Evolutionary conservation across 257 asterid genomes (phyloP), one percentile per base, ranked within the genome.

Genomic region (Ligustrum vulgare): DNA sequence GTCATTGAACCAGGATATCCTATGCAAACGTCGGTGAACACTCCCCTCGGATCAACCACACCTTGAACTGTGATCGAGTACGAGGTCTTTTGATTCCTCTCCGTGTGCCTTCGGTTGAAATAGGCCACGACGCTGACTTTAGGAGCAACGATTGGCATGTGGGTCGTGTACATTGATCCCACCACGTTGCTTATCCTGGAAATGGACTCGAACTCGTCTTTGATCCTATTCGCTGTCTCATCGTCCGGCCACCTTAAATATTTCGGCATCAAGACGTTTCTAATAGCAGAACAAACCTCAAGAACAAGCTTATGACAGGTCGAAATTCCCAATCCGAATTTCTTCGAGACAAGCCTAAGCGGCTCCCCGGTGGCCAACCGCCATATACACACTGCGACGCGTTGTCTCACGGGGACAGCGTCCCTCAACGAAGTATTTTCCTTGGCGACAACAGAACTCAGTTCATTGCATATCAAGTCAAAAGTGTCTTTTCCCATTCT

Each of bases 1-100:
- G 86, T 79, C 89, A 86, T 86, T 23, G 89, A 86, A 0, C 89
- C 89, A 0, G 87, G 89, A 63, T 81, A 83, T 0, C 89, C 89
- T 2, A 86, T 83, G 70, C 87, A 86, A 0, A 86, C 86, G 16
- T 86, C 89, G 0, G 83, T 78, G 69, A 86, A 86, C 4, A 77
- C 84, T 0, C 87, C 89, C 10, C 69, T 72, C 0, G 83, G 83
- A 72, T 85, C 78, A 0, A 85, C 84, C 36, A 85, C 89, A 0
- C 89, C 89, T 28, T 85, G 89, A 3, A 85, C 81, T 0, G 87
- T 83, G 25, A 83, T 83, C 15, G 87, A 83, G 32, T 83, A 83
- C 3, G 87, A 83, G 0, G 84, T 80, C 65, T 80, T 82, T 13
- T 82, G 84, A 11, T 85, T 85, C 80, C 89, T 69, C 68, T 85